Base-by-base conservation (phyloP, 208 protist genomes). In the Crithidia mellificae region DNA sequence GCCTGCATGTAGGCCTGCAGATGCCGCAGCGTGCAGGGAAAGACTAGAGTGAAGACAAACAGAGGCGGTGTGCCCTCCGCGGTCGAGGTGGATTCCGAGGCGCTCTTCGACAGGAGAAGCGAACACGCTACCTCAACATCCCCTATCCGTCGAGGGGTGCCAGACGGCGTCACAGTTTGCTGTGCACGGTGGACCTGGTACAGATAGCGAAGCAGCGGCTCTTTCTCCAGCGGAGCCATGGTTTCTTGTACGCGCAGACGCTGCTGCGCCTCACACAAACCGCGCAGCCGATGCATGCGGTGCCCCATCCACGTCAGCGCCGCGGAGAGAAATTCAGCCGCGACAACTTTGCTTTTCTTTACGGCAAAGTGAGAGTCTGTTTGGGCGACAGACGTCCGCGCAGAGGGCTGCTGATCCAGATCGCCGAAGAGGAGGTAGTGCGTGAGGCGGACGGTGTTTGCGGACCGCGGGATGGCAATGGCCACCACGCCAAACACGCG, bases 381-480 rank as follows among this genome's bases (percentile, higher is more conserved):
- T 2, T 6, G 12, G 9, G 0, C 2, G 19, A 15, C 49, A 22
- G 19, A 41, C 36, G 19, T 6, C 34, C 24, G 30, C 6, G 64
- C 44, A 1, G 38, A 14, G 6, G 49, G 11, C 24, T 51, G 30
- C 20, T 24, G n/a, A n/a, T n/a, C 7, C 14, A 29, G 8, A 9
- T 43, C 11, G n/a, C 72, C 68, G 0, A 85, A 46, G 27, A 78
- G 63, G 8, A 77, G 32, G 51, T 75, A 81, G 41, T 80, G 68
- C 50, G 65, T 74, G 0, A 85, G 30, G 0, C 72, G 74, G 24
- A 81, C 30, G 5, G 34, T 32, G 1, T n/a, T 22, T 2, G 80
- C 74, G 9, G 62, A 66, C 20, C 50, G 55, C 5, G 80, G 76
- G 4, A 85, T 47, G 51, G 80, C 80, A 4, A 80, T 73, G 11